Percentiles rank a stretch among this genome's conserved stretches.
phyloP scores from a whole-genome alignment of 805 yeast species.

The Ascoidea asiatica region DNA sequence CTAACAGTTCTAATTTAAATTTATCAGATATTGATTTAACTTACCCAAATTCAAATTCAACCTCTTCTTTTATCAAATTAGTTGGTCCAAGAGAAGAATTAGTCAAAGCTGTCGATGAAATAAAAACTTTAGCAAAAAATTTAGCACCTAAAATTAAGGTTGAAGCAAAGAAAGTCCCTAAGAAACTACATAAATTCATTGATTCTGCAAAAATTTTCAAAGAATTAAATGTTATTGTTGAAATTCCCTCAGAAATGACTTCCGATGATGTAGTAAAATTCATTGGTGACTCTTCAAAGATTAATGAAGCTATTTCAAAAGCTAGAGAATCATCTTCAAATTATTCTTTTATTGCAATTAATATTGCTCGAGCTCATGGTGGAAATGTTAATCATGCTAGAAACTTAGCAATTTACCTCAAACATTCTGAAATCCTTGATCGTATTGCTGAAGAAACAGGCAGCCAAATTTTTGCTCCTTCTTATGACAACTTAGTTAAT shows the following conservation, averaged over 20 bases:
- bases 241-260: conserved; percentile 31
- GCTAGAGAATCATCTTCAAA: conserved; percentile 50
- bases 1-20: conserved; percentile 4
- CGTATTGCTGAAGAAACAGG: conserved; percentile 24
- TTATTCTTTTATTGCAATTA: conserved; percentile 53
- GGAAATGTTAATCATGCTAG: conserved; percentile 67
- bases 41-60: conserved; percentile 6
- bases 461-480: conserved; percentile 32
- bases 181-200: conserved; percentile 55
- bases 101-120: conserved; percentile 34
- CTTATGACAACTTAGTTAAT: conserved; percentile 28
- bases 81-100: conserved; percentile 65
- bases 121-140: conserved; percentile 30
- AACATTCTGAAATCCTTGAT: conserved; percentile 32
- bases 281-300: conserved; percentile 46
- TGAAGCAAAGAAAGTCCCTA: conserved; percentile 53
- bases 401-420: conserved; percentile 55
- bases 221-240: conserved; percentile 42
- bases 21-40: conserved; percentile 13
- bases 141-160: conserved; percentile 32
- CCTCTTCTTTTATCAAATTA: conserved; percentile 30
- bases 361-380: conserved; percentile 82
- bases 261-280: conserved; percentile 40
- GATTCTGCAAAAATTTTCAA: conserved; percentile 38
- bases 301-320: conserved; percentile 45